Conservation (phyloP, 495 filamentous ascomycete species). For the Xylaria acuta region DNA sequence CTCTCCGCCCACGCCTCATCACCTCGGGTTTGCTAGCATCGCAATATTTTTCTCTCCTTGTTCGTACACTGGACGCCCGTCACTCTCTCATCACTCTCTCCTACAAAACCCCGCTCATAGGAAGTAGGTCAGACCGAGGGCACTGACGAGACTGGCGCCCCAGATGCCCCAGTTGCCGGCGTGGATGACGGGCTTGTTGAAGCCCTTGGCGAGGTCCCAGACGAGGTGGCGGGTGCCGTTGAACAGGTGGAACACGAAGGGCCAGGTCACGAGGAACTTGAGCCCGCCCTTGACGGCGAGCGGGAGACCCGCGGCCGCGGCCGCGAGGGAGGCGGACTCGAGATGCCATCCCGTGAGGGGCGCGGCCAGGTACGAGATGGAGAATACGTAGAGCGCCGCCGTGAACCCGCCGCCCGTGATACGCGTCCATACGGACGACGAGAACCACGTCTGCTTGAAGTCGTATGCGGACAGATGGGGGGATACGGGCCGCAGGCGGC, state of each 20-base stretch:
- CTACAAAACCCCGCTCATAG: too few species aligned
- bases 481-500: conserved; percentile 80
- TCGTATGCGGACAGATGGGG: conserved; percentile 92
- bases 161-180: conserved; percentile 77
- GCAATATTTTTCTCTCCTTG: neutral
- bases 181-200: conserved; percentile 74
- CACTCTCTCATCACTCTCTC: neutral
- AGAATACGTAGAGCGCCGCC: conserved; percentile 82
- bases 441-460: conserved; percentile 85
- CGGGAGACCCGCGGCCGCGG: conserved; percentile 76
- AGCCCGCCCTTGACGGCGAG: conserved; percentile 68
- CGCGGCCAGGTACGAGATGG: conserved; percentile 79
- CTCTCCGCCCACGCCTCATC: neutral
- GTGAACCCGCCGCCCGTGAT: conserved; percentile 78
- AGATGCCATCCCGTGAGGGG: conserved; percentile 86
- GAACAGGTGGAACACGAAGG: conserved; percentile 84
- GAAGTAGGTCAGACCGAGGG: conserved; percentile 62
- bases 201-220: conserved; percentile 78
- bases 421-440: conserved; percentile 71
- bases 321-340: conserved; percentile 78
- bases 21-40: neutral
- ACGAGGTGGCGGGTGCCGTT: conserved; percentile 91
- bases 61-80: neutral
- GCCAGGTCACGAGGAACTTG: conserved; percentile 77
- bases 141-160: conserved; percentile 67